Evolutionary conservation across 805 yeast genomes (phyloP).

Genomic region (Debaryomyces castellii): DNA sequence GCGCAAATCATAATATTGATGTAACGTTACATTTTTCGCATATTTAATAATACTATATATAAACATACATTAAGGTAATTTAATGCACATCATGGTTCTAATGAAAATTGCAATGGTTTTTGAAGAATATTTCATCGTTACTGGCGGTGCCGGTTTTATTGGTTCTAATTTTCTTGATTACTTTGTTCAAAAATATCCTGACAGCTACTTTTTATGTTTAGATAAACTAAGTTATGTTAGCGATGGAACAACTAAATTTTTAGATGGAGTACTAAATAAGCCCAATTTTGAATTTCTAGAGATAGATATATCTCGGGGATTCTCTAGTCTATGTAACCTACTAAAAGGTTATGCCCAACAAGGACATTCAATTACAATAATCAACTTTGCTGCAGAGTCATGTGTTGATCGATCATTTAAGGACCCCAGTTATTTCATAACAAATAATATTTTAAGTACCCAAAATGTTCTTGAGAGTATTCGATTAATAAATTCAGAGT

Average conservation of each 20-base stretch:
- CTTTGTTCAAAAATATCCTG: constrained; percentile 27
- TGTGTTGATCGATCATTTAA: constrained; percentile 53
- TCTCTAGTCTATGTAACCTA: constrained; percentile 12
- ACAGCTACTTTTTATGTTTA: constrained; percentile 38
- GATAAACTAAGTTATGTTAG: constrained; percentile 51
- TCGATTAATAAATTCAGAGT: constrained; percentile 11
- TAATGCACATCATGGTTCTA: background rate
- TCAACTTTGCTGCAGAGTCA: constrained; percentile 57
- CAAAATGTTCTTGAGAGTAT: constrained; percentile 47
- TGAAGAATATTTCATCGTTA: constrained; percentile 32
- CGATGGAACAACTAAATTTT: constrained; percentile 22
- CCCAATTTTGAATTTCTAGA: constrained; percentile 22
- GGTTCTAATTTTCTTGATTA: constrained; percentile 48
- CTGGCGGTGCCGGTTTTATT: constrained; percentile 61
- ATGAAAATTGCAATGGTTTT: background rate
- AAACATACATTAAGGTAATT: background rate
- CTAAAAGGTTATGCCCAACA: constrained; percentile 10
- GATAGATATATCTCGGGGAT: constrained; percentile 37
- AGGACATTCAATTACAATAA: constrained; percentile 26
- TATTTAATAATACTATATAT: background rate
- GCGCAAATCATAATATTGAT: background rate
- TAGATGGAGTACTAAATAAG: constrained; percentile 7
- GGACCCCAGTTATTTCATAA: constrained; percentile 42
- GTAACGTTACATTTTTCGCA: constrained; percentile 10
- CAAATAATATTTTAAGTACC: constrained; percentile 46